Conservation (phyloP, 2,329 filamentous ascomycete species). For the Trichoderma harzianum region DNA sequence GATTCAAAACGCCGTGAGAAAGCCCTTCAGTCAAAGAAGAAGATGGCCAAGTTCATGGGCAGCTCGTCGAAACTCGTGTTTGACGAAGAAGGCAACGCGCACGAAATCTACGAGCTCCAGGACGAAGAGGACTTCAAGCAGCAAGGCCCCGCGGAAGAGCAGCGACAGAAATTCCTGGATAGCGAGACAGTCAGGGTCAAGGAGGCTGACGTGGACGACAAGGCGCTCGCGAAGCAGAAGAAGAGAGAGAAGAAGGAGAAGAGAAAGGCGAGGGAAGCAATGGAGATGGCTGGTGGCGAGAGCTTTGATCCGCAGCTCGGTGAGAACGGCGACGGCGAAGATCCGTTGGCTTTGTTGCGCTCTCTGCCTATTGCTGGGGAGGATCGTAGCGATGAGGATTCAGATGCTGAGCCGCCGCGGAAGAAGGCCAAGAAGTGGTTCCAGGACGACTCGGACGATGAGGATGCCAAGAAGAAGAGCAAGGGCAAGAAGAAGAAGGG, state of each 20-base stretch:
- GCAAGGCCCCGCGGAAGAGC: slow-evolving; percentile 70
- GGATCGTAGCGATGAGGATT: slow-evolving; percentile 26
- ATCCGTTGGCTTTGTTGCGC: slow-evolving; percentile 55
- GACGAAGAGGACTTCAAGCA: slow-evolving; percentile 76
- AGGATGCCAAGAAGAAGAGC: slow-evolving; percentile 34
- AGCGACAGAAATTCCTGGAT: slow-evolving; percentile 74
- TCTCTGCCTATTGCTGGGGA: slow-evolving; percentile 52
- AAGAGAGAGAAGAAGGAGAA: slow-evolving; percentile 72
- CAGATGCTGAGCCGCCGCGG: slow-evolving; percentile 45
- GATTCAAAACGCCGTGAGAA: slow-evolving; percentile 96
- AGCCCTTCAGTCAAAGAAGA: slow-evolving; percentile 91
- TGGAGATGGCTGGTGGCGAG: slow-evolving; percentile 33
- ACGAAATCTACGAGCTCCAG: slow-evolving; percentile 83
- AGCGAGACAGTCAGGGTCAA: slow-evolving; percentile 68
- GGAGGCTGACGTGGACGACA: slow-evolving; percentile 77
- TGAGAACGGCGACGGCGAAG: slow-evolving; percentile 44
- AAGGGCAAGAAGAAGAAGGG: slow-evolving; percentile 44
- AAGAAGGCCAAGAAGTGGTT: slow-evolving; percentile 76
- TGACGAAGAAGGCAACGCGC: slow-evolving; percentile 85
- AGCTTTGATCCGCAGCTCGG: slow-evolving; percentile 34
- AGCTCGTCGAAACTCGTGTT: slow-evolving; percentile 83
- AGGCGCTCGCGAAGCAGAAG: slow-evolving; percentile 74
- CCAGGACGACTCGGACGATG: slow-evolving; percentile 62
- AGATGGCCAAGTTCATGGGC: slow-evolving; percentile 85
- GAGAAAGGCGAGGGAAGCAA: slow-evolving; percentile 61